A percentile compares a stretch with the other conserved stretches of the same genome.
These are phyloP conservation scores for Uronychia setigera DNA, from an alignment of 73 alveolate genomes.

Conservation along the genomic window DNA sequence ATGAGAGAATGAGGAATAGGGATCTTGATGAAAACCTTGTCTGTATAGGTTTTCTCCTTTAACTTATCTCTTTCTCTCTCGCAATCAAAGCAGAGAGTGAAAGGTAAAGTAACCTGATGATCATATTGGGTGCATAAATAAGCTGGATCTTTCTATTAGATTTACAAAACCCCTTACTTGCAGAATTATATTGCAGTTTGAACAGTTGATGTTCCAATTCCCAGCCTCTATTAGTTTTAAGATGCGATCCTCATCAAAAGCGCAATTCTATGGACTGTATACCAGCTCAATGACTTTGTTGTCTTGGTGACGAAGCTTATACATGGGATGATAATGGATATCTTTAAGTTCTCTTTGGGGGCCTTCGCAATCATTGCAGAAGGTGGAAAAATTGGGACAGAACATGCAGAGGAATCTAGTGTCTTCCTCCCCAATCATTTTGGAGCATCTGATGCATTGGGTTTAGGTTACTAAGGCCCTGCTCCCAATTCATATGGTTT, in stretches of 20 bases:
- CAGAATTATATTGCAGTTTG: background rate
- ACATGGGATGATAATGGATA: background rate
- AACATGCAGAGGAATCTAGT: background rate
- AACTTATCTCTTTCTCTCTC: background rate
- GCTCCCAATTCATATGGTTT: too few relatives aligned
- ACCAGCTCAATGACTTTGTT: background rate
- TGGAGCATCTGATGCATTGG: background rate
- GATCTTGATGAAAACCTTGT: background rate
- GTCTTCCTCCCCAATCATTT: background rate
- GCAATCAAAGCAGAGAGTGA: background rate
- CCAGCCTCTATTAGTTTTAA: background rate
- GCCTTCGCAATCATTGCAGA: background rate
- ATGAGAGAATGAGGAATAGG: background rate
- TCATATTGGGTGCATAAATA: background rate
- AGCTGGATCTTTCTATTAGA: background rate
- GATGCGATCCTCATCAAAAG: background rate
- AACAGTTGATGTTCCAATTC: background rate
- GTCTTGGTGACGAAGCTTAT: background rate
- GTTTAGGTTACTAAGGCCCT: background rate
- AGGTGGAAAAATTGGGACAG: background rate
- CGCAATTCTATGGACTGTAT: background rate
- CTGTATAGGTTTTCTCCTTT: background rate
- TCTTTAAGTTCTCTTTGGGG: background rate
- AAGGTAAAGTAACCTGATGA: background rate
- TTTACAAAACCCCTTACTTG: background rate